Conservation (phyloP, 164 flowering plant genomes). For the Aristolochia contorta region DNA sequence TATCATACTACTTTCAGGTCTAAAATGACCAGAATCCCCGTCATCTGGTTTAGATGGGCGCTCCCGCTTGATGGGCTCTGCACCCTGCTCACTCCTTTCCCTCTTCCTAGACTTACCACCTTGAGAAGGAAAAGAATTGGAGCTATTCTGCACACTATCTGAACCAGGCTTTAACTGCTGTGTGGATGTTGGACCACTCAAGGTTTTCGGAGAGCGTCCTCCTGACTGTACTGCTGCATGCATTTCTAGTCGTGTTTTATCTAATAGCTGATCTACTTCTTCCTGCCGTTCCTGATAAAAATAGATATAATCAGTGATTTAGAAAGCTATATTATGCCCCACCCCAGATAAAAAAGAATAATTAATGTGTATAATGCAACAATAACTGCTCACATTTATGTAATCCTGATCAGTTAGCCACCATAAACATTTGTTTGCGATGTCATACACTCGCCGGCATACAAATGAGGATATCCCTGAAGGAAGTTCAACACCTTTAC, state of each 20-base stretch:
- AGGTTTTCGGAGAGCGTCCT: constrained; percentile 83
- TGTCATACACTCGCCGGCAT: constrained; percentile 86
- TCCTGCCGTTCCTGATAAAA: constrained; percentile 64
- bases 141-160: constrained; percentile 50
- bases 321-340: no score
- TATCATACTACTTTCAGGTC: constrained; percentile 31
- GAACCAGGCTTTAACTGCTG: constrained; percentile 61
- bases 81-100: constrained; percentile 59
- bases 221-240: constrained; percentile 58
- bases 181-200: constrained; percentile 51
- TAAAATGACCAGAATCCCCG: constrained; percentile 44
- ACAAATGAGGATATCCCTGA: constrained; percentile 80
- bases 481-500: constrained; percentile 85
- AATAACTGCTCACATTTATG: constrained; percentile 61
- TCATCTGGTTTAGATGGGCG: constrained; percentile 47
- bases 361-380: background rate
- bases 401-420: constrained; percentile 89
- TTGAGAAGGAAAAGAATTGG: constrained; percentile 43
- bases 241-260: constrained; percentile 73
- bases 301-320: background rate
- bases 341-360: background rate
- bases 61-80: constrained; percentile 62
- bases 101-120: constrained; percentile 64
- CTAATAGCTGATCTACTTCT: constrained; percentile 69
- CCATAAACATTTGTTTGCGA: constrained; percentile 69